Evolutionary conservation across 345 rosid genomes (phyloP).

Genomic region (Hevea brasiliensis): DNA sequence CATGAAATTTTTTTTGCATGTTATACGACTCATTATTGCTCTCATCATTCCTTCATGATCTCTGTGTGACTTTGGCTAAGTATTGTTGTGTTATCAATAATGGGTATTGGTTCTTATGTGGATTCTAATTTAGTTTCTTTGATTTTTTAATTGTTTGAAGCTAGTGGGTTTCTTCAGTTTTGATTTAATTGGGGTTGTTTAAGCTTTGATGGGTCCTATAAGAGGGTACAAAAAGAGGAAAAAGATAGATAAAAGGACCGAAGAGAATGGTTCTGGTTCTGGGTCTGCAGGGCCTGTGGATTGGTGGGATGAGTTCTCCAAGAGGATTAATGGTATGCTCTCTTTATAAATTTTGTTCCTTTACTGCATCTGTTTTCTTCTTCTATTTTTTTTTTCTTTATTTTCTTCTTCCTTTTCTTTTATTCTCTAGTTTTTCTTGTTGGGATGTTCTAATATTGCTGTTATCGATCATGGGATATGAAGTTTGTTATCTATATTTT

Average conservation of each 20-base stretch:
- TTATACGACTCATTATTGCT: slow-evolving; percentile 17
- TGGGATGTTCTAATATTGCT: slow-evolving; percentile 17
- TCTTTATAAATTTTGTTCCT: slow-evolving; percentile 16
- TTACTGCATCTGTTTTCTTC: slow-evolving; percentile 1
- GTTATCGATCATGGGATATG: slow-evolving; percentile 22
- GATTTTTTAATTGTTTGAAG: slow-evolving; percentile 23
- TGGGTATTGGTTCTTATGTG: slow-evolving; percentile 33
- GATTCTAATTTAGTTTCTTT: slow-evolving; percentile 22
- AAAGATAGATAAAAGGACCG: slow-evolving; percentile 32
- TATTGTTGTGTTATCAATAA: slow-evolving; percentile 18
- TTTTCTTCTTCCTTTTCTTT: neutral
- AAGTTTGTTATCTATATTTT: slow-evolving; percentile 12
- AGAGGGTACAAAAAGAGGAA: slow-evolving; percentile 46
- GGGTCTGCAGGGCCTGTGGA: slow-evolving; percentile 35
- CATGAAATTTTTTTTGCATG: slow-evolving; percentile 27
- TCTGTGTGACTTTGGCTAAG: slow-evolving; percentile 17
- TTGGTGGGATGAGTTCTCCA: slow-evolving; percentile 53
- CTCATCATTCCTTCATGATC: slow-evolving; percentile 28
- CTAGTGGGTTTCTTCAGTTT: slow-evolving; percentile 26
- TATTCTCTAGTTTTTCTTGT: neutral
- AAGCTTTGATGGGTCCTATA: slow-evolving; percentile 46
- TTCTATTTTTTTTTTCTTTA: neutral
- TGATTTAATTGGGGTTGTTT: slow-evolving; percentile 29
- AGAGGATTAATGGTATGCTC: slow-evolving; percentile 43
- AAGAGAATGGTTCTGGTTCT: slow-evolving; percentile 28